phyloP scores from a whole-genome alignment of 2,329 filamentous ascomycete genomes.

The Penicillium paneum region DNA sequence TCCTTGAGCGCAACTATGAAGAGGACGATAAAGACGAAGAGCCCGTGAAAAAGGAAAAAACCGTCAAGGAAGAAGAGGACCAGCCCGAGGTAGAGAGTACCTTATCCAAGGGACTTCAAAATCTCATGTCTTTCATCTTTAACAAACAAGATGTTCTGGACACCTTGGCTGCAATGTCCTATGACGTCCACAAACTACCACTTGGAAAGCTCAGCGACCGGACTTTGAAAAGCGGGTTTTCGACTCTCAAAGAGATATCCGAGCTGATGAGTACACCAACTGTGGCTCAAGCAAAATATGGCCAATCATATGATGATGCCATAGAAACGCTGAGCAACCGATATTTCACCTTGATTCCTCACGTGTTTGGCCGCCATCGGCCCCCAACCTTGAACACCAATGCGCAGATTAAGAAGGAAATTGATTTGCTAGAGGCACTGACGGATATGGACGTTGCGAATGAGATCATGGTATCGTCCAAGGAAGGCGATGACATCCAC shows the following conservation, averaged over 20 bases:
- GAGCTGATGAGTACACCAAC: conserved; percentile 58
- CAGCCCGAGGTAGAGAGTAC: conserved; percentile 52
- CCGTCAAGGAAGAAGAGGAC: conserved; percentile 35
- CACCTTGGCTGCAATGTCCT: conserved; percentile 45
- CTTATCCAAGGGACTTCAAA: conserved; percentile 59
- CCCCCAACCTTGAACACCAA: conserved; percentile 64
- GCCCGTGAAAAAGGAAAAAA: conserved; percentile 32
- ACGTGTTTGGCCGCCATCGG: conserved; percentile 70
- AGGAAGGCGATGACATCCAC: conserved; percentile 56
- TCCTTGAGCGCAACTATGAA: conserved; percentile 74
- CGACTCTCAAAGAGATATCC: conserved; percentile 71
- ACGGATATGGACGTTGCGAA: conserved; percentile 81
- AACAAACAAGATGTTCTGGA: conserved; percentile 69
- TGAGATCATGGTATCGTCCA: conserved; percentile 69
- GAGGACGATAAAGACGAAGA: conserved; percentile 56
- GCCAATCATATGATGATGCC: conserved; percentile 39
- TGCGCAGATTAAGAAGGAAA: conserved; percentile 65
- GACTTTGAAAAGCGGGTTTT: conserved; percentile 72
- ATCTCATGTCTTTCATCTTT: conserved; percentile 78
- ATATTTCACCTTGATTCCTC: conserved; percentile 80
- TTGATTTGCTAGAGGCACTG: conserved; percentile 75
- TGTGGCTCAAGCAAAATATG: conserved; percentile 48
- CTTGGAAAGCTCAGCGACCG: conserved; percentile 79
- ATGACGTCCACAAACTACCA: conserved; percentile 65
- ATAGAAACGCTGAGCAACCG: conserved; percentile 67